These are phyloP conservation scores for Terfezia claveryi DNA, from an alignment of 495 filamentous ascomycete genomes.

Conservation along the genomic window DNA sequence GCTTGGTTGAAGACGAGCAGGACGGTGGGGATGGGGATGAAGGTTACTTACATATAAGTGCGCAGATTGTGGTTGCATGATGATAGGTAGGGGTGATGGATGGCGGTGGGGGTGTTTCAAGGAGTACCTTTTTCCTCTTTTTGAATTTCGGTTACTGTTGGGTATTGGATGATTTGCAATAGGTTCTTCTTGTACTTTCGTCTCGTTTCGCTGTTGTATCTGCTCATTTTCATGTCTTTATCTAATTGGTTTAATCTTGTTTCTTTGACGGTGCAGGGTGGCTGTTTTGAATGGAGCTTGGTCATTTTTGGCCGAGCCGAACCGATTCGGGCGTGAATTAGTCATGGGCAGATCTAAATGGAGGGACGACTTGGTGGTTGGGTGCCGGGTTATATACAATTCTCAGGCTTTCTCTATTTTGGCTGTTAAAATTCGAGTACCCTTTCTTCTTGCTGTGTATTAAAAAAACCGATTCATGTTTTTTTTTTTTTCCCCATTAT, in stretches of 20 bases:
- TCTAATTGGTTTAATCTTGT: background rate
- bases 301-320: background rate
- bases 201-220: background rate
- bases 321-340: too few species aligned
- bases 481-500: too few species aligned
- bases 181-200: background rate
- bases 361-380: too few species aligned
- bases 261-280: background rate
- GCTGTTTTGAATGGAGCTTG: background rate
- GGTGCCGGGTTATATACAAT: background rate
- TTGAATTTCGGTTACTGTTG: background rate
- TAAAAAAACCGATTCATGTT: too few species aligned
- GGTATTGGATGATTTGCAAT: too few species aligned
- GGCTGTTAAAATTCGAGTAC: too few species aligned
- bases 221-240: background rate
- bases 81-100: background rate
- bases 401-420: background rate
- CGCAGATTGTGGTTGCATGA: too few species aligned
- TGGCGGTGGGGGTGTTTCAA: background rate
- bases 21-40: conserved; percentile 90
- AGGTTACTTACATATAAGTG: conserved; percentile 75
- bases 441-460: too few species aligned
- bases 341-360: too few species aligned
- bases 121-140: background rate
- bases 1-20: conserved; percentile 66